phyloP scores from a whole-genome alignment of 2,329 filamentous ascomycete genomes.

The Botryotinia calthae region DNA sequence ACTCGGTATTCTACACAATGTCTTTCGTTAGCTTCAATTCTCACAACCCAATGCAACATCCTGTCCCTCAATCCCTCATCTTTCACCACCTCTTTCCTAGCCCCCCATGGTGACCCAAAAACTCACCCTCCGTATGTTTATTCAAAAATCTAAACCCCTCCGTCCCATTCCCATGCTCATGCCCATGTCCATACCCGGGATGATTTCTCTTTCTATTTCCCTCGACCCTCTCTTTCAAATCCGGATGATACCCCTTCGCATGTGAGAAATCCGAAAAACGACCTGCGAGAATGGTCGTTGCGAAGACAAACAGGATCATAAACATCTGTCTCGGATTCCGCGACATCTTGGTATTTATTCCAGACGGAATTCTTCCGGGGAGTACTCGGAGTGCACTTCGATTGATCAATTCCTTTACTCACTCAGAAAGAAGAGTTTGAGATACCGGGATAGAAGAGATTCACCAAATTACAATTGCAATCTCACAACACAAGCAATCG shows the following conservation, averaged over 20 bases:
- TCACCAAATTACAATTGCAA: not conserved
- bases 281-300: not conserved
- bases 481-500: not conserved
- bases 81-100: not conserved
- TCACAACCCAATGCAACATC: too few species aligned
- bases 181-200: not conserved
- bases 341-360: not conserved
- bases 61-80: not conserved
- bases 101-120: too few species aligned
- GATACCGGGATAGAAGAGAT: too few species aligned
- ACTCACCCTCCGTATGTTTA: not conserved
- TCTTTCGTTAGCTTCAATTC: not conserved
- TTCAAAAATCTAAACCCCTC: not conserved
- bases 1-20: not conserved
- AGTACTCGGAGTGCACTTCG: not conserved
- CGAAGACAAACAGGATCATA: not conserved
- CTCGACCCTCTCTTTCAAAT: slow-evolving; percentile 21
- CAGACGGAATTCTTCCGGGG: fast-evolving
- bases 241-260: slow-evolving; percentile 1
- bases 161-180: not conserved
- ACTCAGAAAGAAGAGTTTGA: not conserved
- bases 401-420: not conserved
- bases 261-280: slow-evolving; percentile 5
- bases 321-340: not conserved
- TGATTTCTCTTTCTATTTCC: not conserved